phyloP scores from a whole-genome alignment of 208 protist genomes.

The Phytomonas francai region DNA sequence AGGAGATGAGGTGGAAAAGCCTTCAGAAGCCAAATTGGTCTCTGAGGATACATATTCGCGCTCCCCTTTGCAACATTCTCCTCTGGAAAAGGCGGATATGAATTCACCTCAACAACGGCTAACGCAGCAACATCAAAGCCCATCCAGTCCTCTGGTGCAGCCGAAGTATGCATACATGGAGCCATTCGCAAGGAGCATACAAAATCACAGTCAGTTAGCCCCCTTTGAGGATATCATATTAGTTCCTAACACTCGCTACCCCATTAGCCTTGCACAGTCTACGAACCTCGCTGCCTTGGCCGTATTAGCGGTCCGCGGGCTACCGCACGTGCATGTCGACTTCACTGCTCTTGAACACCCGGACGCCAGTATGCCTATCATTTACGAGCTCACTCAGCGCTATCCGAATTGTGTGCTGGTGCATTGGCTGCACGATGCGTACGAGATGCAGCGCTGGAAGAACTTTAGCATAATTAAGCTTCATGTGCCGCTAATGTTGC shows the following conservation, averaged over 20 bases:
- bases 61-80: neutral
- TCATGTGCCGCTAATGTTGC: constrained; percentile 60
- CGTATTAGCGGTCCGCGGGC: constrained; percentile 57
- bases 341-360: constrained; percentile 85
- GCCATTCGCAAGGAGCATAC: constrained; percentile 51
- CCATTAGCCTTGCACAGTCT: constrained; percentile 63
- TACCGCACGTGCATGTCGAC: constrained; percentile 76
- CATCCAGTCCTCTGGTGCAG: neutral
- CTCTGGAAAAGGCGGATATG: neutral
- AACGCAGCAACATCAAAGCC: neutral
- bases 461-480: constrained; percentile 59
- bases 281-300: constrained; percentile 79
- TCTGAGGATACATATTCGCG: neutral
- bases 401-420: constrained; percentile 78
- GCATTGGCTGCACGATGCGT: constrained; percentile 82
- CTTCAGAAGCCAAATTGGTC: neutral
- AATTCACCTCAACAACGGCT: neutral
- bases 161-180: constrained; percentile 55
- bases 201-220: constrained; percentile 51
- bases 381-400: constrained; percentile 63
- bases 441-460: constrained; percentile 84
- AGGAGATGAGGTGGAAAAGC: neutral
- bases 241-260: constrained; percentile 81
- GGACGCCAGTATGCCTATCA: constrained; percentile 75
- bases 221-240: constrained; percentile 85